Conservation (phyloP, 305 asterid genomes). For the Solanum hybrid region DNA sequence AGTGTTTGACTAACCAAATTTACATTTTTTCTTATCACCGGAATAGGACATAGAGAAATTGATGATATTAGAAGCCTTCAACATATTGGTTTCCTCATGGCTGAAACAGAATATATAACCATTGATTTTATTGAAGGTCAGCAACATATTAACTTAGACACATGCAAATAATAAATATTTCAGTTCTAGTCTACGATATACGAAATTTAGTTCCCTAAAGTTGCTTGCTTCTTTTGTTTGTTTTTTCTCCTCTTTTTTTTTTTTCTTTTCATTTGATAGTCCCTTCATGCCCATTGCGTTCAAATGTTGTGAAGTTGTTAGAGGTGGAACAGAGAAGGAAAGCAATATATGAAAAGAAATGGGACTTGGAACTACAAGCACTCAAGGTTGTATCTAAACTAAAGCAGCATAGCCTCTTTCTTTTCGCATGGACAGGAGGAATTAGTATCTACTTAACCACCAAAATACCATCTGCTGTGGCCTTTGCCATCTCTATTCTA, state of each 20-base stretch:
- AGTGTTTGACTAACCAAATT: neutral
- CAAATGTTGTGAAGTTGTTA: neutral
- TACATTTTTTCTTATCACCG: neutral
- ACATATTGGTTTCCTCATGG: neutral
- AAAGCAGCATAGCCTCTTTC: neutral
- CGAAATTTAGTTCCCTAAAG: neutral
- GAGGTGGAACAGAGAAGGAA: neutral
- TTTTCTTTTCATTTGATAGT: neutral
- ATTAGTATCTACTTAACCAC: neutral
- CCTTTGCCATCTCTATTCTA: neutral
- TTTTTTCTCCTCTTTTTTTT: neutral
- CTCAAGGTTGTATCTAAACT: neutral
- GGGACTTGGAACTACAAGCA: neutral
- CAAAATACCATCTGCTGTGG: neutral
- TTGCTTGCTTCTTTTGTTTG: neutral
- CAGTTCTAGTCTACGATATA: neutral
- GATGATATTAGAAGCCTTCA: neutral
- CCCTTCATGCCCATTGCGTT: neutral
- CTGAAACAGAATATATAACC: neutral
- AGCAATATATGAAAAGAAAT: neutral
- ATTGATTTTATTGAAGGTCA: neutral
- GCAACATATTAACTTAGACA: neutral
- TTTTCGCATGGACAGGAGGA: neutral
- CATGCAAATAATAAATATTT: neutral
- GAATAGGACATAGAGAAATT: neutral